phyloP scores from a whole-genome alignment of 2,329 filamentous ascomycete species.

The Fusarium sp. region DNA sequence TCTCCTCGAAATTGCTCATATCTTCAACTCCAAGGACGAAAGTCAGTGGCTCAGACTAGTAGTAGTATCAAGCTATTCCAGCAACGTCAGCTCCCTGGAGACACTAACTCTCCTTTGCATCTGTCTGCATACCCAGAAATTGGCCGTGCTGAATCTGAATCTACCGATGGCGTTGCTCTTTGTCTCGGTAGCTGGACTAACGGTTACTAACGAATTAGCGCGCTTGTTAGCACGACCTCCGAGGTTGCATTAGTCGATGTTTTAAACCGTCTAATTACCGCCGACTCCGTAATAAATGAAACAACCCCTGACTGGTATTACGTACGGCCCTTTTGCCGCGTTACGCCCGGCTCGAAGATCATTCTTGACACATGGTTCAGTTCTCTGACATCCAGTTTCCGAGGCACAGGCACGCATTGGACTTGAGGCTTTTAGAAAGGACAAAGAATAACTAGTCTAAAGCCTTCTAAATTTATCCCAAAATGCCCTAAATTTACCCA shows the following conservation, averaged over 20 bases:
- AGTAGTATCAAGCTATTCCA: neutral
- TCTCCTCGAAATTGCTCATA: neutral
- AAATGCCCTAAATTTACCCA: too few species aligned
- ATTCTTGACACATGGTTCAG: neutral
- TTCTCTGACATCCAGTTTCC: neutral
- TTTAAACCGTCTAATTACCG: conserved; percentile 7
- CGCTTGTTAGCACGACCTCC: neutral
- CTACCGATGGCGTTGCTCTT: conserved; percentile 1
- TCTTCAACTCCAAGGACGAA: neutral
- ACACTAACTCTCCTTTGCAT: too few species aligned
- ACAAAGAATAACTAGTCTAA: too few species aligned
- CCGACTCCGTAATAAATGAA: conserved; percentile 6
- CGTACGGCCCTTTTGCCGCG: neutral
- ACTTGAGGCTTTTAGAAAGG: too few species aligned
- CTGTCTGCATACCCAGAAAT: neutral
- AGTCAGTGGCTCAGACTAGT: neutral
- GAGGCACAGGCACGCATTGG: neutral
- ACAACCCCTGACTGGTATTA: neutral
- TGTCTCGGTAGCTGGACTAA: conserved; percentile 1
- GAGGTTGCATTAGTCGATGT: neutral
- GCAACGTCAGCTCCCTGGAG: neutral
- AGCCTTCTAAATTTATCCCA: too few species aligned
- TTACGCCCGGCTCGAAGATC: conserved; percentile 4
- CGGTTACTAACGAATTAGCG: neutral
- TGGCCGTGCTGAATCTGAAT: conserved; percentile 3